Conservation (phyloP, 2,329 filamentous ascomycete species). For the Talaromyces sp. region DNA sequence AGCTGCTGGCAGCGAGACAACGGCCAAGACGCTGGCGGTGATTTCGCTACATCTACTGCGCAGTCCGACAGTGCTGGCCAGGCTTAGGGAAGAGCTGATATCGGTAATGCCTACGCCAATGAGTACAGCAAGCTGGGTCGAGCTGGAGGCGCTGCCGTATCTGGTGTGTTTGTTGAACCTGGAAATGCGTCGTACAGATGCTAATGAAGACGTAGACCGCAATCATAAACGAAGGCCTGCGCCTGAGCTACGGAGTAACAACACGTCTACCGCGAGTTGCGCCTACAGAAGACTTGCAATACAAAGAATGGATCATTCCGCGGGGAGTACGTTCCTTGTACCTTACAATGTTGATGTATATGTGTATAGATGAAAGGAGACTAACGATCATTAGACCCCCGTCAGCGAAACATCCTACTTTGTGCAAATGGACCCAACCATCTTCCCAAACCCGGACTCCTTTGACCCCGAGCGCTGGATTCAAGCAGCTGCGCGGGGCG, state of each 20-base stretch:
- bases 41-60: slow-evolving; percentile 27
- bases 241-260: slow-evolving; percentile 27
- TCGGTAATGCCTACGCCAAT: slow-evolving; percentile 24
- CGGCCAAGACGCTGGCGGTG: slow-evolving; percentile 25
- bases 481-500: slow-evolving; percentile 25
- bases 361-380: too few relatives aligned
- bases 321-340: slow-evolving; percentile 11
- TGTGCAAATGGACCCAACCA: slow-evolving; percentile 30
- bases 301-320: slow-evolving; percentile 29
- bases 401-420: slow-evolving; percentile 36
- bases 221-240: slow-evolving; percentile 31
- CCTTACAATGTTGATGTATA: neutral
- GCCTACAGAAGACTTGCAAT: slow-evolving; percentile 21
- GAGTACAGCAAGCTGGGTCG: slow-evolving; percentile 20
- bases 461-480: slow-evolving; percentile 39
- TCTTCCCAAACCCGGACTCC: slow-evolving; percentile 32
- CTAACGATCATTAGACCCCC: slow-evolving; percentile 20
- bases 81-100: slow-evolving; percentile 24
- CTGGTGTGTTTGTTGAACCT: slow-evolving; percentile 14
- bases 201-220: slow-evolving; percentile 15
- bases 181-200: slow-evolving; percentile 10
- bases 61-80: slow-evolving; percentile 15
- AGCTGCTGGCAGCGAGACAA: slow-evolving; percentile 34
- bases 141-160: slow-evolving; percentile 39
- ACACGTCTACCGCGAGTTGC: slow-evolving; percentile 27